Percentiles rank a stretch among this genome's conserved stretches.
Conservation (phyloP, 192 early-diverging fungal species). For the Backusella liffmaniae region DNA sequence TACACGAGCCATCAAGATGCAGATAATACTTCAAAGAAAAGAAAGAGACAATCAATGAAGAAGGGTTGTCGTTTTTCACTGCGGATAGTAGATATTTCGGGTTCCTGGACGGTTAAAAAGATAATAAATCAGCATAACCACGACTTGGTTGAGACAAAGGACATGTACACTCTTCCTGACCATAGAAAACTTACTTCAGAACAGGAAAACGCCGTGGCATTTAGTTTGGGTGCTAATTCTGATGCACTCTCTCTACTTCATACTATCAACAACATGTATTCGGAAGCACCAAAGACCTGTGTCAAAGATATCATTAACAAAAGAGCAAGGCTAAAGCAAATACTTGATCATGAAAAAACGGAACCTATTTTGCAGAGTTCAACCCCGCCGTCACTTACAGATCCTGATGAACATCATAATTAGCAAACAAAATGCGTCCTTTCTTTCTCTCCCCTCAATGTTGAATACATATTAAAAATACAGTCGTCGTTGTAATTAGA, state of each 20-base stretch:
- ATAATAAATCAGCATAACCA: constrained; percentile 1
- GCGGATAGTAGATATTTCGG: constrained; percentile 4
- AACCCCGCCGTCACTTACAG: background rate
- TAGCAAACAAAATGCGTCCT: background rate
- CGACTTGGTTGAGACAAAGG: background rate
- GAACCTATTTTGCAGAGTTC: background rate
- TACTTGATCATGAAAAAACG: background rate
- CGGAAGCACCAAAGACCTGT: background rate
- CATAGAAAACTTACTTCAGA: background rate
- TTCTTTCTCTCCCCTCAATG: background rate
- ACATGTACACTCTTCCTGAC: background rate
- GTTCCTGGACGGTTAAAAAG: constrained; percentile 2
- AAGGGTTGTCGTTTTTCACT: background rate
- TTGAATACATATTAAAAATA: background rate
- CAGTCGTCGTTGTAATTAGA: background rate
- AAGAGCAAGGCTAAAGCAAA: background rate
- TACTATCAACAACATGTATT: constrained; percentile 1
- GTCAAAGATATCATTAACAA: constrained; percentile 5
- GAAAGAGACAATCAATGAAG: background rate
- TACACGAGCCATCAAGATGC: background rate
- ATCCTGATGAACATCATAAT: background rate
- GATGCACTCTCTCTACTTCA: background rate
- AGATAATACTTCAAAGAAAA: background rate
- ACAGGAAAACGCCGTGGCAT: background rate
- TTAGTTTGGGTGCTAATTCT: background rate